Evolutionary conservation across 306 rosid species (phyloP).

Genomic region (Fragaria iinumae): DNA sequence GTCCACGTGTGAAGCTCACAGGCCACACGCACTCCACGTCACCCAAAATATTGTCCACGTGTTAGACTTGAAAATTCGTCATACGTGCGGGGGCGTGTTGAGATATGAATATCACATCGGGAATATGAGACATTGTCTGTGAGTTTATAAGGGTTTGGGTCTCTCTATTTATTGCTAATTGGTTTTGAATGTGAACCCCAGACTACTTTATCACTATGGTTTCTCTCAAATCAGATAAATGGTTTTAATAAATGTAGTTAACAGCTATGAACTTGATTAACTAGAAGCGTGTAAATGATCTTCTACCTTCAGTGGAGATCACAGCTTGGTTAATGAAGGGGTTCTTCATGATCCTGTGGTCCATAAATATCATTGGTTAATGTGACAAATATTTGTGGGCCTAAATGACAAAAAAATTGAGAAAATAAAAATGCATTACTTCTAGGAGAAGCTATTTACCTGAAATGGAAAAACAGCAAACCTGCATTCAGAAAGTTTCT

Average conservation of each 20-base stretch:
- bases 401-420: not conserved
- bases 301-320: not conserved
- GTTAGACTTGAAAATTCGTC: too few species aligned
- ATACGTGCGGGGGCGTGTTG: too few species aligned
- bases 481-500: not conserved
- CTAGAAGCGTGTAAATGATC: not conserved
- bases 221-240: too few species aligned
- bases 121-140: too few species aligned
- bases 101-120: too few species aligned
- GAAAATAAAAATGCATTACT: not conserved
- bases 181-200: too few species aligned
- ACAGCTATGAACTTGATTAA: not conserved
- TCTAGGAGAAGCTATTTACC: not conserved
- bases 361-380: not conserved
- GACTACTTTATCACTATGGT: too few species aligned
- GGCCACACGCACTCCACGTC: too few species aligned
- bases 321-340: not conserved
- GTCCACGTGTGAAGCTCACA: too few species aligned
- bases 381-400: not conserved
- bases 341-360: not conserved
- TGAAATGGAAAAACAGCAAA: not conserved
- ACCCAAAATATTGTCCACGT: too few species aligned
- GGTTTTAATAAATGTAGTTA: not conserved
- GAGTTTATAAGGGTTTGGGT: too few species aligned
- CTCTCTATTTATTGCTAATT: too few species aligned